These are phyloP conservation scores for Myxozyma nipponensis DNA, from an alignment of 805 yeast species.

Conservation along the genomic window DNA sequence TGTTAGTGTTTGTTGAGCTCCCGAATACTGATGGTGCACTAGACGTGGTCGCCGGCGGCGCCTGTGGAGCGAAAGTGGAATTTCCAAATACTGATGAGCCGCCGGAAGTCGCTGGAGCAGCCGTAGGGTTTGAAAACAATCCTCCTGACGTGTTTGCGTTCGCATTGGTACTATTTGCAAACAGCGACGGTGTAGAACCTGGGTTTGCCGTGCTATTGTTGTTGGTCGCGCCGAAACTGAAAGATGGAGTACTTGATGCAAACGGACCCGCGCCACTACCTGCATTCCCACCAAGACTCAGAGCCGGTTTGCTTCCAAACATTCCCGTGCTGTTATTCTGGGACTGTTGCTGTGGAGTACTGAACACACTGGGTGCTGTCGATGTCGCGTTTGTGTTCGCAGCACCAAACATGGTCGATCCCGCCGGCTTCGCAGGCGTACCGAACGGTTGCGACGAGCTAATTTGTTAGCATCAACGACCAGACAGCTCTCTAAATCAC, in stretches of 20 bases:
- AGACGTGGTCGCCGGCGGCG: not conserved
- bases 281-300: not conserved
- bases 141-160: constrained; percentile 2
- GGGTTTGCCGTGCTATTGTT: not conserved
- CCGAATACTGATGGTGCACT: not conserved
- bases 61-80: not conserved
- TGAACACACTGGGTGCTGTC: constrained; percentile 2
- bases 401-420: constrained; percentile 5
- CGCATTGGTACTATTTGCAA: not conserved
- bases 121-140: constrained; percentile 2
- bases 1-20: constrained; percentile 3
- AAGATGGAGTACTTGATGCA: constrained; percentile 4
- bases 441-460: constrained; percentile 18
- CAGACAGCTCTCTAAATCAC: too few species aligned
- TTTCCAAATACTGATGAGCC: constrained; percentile 10
- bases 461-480: too few species aligned
- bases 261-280: constrained; percentile 1
- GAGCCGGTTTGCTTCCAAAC: constrained; percentile 14
- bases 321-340: constrained; percentile 1
- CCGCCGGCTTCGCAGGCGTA: constrained; percentile 11
- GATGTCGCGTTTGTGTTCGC: not conserved
- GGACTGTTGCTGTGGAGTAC: not conserved
- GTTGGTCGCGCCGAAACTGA: constrained; percentile 1
- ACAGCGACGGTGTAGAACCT: not conserved
- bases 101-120: not conserved